Evolutionary conservation across 805 yeast species (phyloP), one percentile per base, ranked within the genome.

Genomic region (Lachancea meyersii): DNA sequence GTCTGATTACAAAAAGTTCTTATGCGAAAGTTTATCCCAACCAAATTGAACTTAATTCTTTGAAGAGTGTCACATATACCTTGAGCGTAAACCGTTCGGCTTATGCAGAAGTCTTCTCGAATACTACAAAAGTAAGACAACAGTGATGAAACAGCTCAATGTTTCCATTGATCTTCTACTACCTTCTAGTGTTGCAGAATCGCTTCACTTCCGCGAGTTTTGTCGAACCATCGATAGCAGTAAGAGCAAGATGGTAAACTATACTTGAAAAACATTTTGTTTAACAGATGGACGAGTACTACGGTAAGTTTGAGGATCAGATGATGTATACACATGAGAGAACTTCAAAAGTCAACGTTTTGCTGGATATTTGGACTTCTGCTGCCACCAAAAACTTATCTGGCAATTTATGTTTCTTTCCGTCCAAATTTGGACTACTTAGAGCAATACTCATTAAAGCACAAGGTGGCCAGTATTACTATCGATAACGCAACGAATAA

Each of bases 351-450:
- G 33, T 23, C 19, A 40, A 33, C 23, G 17, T 33, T 13, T 22
- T 40, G 28, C 30, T 40, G 14, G 43, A 22, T 40, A 40, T 31
- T 32, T 40, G 43, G 37, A 39, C 37, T 16, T 39, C 36, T 31
- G 36, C 36, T 31, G 11, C 16, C 11, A 33, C 38, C 21, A 39
- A 30, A 27, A 39, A 7, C 27, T n/a, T 39, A 19, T 31, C 17
- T 39, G n/a, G 37, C 42, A 10, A 38, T 38, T 38, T 30, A 2
- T 5, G 42, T 38, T 2, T 38, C 42, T 3, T 38, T 38, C 27
- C 28, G 42, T 30, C 28, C 37, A 14, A 39, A 31, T 23, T 22
- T 19, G 22, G 38, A 39, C 26, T 6, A 4, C 16, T 18, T 39
- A 28, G 18, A 31, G 8, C 34, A 31, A 7, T 31, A 7, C 34